Conservation (phyloP, 2,329 filamentous ascomycete species). For the Allantophomopsis lycopodina region DNA sequence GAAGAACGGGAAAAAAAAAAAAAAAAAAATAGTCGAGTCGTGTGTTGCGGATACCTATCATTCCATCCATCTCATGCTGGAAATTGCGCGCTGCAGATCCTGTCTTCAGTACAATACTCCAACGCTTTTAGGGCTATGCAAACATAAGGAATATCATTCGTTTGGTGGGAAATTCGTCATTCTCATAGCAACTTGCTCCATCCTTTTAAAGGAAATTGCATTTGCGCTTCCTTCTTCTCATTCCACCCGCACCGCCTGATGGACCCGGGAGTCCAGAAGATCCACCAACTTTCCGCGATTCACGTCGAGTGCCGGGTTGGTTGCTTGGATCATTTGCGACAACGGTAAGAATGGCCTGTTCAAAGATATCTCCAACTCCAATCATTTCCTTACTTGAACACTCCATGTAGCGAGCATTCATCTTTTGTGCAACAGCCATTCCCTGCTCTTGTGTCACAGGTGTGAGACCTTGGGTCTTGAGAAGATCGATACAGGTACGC, state of each 20-base stretch:
- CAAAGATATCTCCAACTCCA: constrained; percentile 94
- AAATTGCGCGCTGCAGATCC: too few relatives aligned
- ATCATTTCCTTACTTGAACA: constrained; percentile 97
- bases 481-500: constrained; percentile 93
- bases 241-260: constrained; percentile 26
- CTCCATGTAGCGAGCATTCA: constrained; percentile 93
- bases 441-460: constrained; percentile 90
- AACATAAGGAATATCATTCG: too few relatives aligned
- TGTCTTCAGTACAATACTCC: too few relatives aligned
- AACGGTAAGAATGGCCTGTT: constrained; percentile 78
- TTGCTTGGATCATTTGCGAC: constrained; percentile 67
- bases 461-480: constrained; percentile 93
- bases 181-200: constrained; percentile 1
- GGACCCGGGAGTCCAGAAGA: constrained; percentile 2
- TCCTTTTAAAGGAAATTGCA: constrained; percentile 59
- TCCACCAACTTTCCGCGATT: constrained; percentile 9
- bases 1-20: too few relatives aligned
- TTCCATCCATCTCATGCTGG: not conserved
- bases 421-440: constrained; percentile 74
- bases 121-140: too few relatives aligned
- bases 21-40: constrained; percentile 4
- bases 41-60: constrained; percentile 3
- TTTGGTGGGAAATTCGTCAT: not conserved
- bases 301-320: not conserved
- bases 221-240: constrained; percentile 73